A percentile compares a stretch with the other conserved stretches of the same genome.
These are phyloP conservation scores for Poterioochromonas sp. DNA, from an alignment of 352 stramenopile genomes.

Conservation along the genomic window DNA sequence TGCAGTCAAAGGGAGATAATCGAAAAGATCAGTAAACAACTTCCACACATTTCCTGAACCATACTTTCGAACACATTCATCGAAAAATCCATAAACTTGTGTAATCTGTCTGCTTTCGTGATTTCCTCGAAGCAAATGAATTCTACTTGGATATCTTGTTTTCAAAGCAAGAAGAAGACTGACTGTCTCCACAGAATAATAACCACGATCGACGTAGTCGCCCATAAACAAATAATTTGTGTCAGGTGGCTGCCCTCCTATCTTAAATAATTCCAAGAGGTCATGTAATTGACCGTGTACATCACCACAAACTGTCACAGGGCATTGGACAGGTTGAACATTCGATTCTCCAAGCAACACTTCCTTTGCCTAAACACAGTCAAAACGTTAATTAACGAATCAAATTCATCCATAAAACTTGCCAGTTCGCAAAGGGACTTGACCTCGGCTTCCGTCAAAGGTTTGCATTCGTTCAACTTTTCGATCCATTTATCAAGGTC, in stretches of 20 bases:
- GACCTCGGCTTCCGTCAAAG: slow-evolving; percentile 86
- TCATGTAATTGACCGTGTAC: slow-evolving; percentile 97
- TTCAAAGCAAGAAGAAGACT: slow-evolving; percentile 83
- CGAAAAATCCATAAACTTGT: slow-evolving; percentile 87
- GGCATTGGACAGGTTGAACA: slow-evolving; percentile 85
- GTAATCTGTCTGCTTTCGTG: slow-evolving; percentile 93
- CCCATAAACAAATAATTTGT: slow-evolving; percentile 98
- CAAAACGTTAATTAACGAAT: background rate
- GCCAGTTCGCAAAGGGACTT: slow-evolving; percentile 81
- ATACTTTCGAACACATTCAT: slow-evolving; percentile 97
- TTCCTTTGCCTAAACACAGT: slow-evolving; percentile 70
- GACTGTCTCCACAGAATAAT: slow-evolving; percentile 82
- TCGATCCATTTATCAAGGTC: slow-evolving; percentile 86
- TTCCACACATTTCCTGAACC: slow-evolving; percentile 98
- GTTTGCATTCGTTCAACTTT: slow-evolving; percentile 81
- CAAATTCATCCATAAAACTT: background rate
- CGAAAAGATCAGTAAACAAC: slow-evolving; percentile 74
- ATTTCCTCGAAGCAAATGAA: slow-evolving; percentile 78
- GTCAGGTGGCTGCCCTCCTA: slow-evolving; percentile 69
- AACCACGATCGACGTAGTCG: slow-evolving; percentile 97
- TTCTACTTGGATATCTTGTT: slow-evolving; percentile 78
- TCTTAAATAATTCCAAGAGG: slow-evolving; percentile 87
- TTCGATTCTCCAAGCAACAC: slow-evolving; percentile 93
- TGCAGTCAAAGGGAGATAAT: slow-evolving; percentile 89
- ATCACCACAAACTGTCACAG: slow-evolving; percentile 95